phyloP scores from a whole-genome alignment of 2,329 filamentous ascomycete species.

The Aspergillus sp. region DNA sequence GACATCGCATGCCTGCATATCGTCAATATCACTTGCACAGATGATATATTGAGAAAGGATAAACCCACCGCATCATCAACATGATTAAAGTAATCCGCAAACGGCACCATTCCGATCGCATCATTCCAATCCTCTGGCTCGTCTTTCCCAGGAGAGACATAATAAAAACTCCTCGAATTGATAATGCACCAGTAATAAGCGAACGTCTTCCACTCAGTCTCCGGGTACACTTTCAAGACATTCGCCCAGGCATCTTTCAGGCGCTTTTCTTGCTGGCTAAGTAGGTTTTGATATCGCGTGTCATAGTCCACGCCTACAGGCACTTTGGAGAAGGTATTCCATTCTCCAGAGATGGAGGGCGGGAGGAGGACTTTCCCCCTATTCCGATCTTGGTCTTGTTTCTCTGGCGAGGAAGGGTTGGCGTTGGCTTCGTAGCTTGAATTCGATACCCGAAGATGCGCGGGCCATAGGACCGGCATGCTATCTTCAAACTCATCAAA shows the following conservation, averaged over 20 bases:
- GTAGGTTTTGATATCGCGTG: conserved; percentile 37
- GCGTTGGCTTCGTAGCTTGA: conserved; percentile 31
- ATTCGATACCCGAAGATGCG: conserved; percentile 39
- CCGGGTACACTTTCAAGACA: conserved; percentile 44
- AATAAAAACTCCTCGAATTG: conserved; percentile 62
- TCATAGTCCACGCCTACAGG: conserved; percentile 29
- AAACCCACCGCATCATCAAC: conserved; percentile 35
- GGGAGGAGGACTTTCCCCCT: conserved; percentile 25
- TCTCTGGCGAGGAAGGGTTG: not conserved
- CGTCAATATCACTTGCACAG: not conserved
- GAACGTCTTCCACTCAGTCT: conserved; percentile 43
- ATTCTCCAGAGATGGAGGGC: conserved; percentile 39
- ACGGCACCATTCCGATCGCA: conserved; percentile 43
- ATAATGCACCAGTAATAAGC: conserved; percentile 60
- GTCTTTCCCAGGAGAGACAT: conserved; percentile 44
- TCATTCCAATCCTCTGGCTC: conserved; percentile 39
- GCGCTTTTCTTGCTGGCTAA: conserved; percentile 56
- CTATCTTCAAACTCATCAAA: conserved; percentile 58
- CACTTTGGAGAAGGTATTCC: conserved; percentile 31
- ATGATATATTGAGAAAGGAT: not conserved
- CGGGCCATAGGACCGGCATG: conserved; percentile 60
- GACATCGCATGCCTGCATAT: conserved; percentile 30
- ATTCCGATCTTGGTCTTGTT: not conserved
- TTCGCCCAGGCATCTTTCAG: conserved; percentile 53
- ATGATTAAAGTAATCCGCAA: conserved; percentile 47